Evolutionary conservation across 2,329 filamentous ascomycete genomes (phyloP).

Genomic region (Scortechinia acanthostroma): DNA sequence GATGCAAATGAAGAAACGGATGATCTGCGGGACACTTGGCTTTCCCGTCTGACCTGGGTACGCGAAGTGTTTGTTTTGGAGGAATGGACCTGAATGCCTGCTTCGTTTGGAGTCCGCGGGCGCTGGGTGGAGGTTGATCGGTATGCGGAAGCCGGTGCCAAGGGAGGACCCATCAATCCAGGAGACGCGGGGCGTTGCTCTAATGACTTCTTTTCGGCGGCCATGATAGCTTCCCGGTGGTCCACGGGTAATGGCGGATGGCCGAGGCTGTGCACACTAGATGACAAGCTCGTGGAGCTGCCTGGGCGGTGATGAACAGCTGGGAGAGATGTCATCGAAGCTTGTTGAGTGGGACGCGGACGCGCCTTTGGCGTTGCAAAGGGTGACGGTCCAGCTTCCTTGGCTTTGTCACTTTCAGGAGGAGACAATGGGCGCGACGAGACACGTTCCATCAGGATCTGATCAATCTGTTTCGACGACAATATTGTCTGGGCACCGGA

Average conservation of each 20-base stretch:
- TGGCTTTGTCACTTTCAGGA: neutral
- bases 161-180: slow-evolving; percentile 74
- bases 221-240: slow-evolving; percentile 78
- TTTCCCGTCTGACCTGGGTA: neutral
- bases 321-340: slow-evolving; percentile 18
- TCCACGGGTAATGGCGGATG: slow-evolving; percentile 74
- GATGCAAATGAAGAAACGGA: slow-evolving; percentile 94
- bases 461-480: slow-evolving; percentile 1
- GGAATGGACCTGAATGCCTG: slow-evolving; percentile 36
- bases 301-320: slow-evolving; percentile 45
- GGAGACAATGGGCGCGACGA: neutral
- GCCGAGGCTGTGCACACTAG: slow-evolving; percentile 28
- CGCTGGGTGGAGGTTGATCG: slow-evolving; percentile 14
- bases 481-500: neutral
- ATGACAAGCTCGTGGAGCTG: slow-evolving; percentile 64
- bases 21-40: slow-evolving; percentile 52
- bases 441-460: neutral
- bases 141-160: slow-evolving; percentile 69
- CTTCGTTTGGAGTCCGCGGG: slow-evolving; percentile 55
- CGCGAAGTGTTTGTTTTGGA: slow-evolving; percentile 30
- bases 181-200: slow-evolving; percentile 17
- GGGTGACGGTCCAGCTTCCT: slow-evolving; percentile 12
- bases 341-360: slow-evolving; percentile 17
- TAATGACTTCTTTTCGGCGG: slow-evolving; percentile 43
- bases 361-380: slow-evolving; percentile 24